Conservation (phyloP, 164 flowering plant species). For the Taxillus chinensis region DNA sequence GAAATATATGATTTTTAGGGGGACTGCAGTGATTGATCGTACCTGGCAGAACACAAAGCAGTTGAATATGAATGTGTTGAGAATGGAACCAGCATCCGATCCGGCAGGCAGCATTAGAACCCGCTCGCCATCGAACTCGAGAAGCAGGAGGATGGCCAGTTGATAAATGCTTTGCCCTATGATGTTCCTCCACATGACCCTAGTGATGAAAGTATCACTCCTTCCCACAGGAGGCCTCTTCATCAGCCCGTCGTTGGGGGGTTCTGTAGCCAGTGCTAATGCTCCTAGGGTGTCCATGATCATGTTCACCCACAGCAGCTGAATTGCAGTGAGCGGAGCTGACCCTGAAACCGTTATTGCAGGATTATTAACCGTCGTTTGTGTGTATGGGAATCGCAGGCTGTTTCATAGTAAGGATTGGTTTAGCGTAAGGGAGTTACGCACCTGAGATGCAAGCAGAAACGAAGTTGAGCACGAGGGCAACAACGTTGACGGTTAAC, state of each 20-base stretch:
- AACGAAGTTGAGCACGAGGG: constrained; percentile 54
- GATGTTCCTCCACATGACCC: constrained; percentile 76
- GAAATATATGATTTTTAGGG: too few relatives aligned
- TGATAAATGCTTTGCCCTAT: constrained; percentile 72
- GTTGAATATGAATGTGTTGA: constrained; percentile 65
- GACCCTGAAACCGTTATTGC: constrained; percentile 42
- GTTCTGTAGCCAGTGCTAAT: constrained; percentile 75
- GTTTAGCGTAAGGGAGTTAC: neutral
- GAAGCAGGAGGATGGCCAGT: constrained; percentile 34
- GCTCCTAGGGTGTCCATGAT: constrained; percentile 92
- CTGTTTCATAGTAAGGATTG: too few relatives aligned
- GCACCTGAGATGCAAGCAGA: constrained; percentile 74
- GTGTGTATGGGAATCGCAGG: too few relatives aligned
- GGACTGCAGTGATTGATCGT: neutral
- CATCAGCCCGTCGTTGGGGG: constrained; percentile 65
- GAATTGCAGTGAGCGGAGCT: constrained; percentile 77
- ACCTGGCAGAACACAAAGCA: constrained; percentile 79
- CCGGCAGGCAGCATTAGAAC: constrained; percentile 39
- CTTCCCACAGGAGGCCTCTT: constrained; percentile 51
- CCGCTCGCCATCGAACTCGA: constrained; percentile 38
- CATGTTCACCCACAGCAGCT: constrained; percentile 84
- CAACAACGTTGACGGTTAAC: constrained; percentile 62
- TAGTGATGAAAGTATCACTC: constrained; percentile 39
- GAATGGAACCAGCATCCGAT: constrained; percentile 27
- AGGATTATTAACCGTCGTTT: neutral